A percentile compares a stretch with the other conserved stretches of the same genome.
Conservation (phyloP, 140 eudicot genomes). For the Flaveria floridana region DNA sequence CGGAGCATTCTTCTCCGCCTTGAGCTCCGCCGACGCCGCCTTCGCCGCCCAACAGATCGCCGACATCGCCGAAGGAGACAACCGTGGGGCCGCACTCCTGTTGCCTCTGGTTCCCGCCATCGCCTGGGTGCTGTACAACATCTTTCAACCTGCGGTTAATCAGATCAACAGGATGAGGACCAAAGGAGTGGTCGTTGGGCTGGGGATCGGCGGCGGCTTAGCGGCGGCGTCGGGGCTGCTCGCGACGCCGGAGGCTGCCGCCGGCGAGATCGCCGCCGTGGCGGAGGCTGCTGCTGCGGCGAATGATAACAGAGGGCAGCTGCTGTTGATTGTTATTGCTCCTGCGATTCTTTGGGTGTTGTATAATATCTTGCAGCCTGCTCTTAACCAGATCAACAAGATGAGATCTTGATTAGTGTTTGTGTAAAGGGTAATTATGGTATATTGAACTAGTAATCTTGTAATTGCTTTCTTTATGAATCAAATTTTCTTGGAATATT, state of each 20-base stretch:
- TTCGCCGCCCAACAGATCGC: conserved; percentile 93
- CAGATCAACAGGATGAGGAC: conserved; percentile 79
- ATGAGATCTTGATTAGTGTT: conserved; percentile 51
- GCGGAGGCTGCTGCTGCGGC: conserved; percentile 37
- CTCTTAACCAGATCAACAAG: conserved; percentile 90
- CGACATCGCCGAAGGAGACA: conserved; percentile 87
- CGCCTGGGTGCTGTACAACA: conserved; percentile 89
- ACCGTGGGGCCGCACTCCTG: conserved; percentile 83
- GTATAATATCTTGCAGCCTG: conserved; percentile 93
- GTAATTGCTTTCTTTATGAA: conserved; percentile 25
- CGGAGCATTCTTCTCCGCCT: conserved; percentile 76
- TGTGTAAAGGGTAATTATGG: background rate
- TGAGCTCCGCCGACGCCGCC: conserved; percentile 69
- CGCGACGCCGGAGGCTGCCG: conserved; percentile 59
- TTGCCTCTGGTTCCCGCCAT: conserved; percentile 85
- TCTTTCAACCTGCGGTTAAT: conserved; percentile 83
- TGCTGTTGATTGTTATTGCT: conserved; percentile 69
- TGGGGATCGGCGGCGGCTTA: conserved; percentile 75
- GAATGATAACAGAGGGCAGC: conserved; percentile 70
- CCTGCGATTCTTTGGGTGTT: conserved; percentile 94
- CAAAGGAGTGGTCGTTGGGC: conserved; percentile 67
- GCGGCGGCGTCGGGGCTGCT: conserved; percentile 60
- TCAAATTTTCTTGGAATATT: background rate
- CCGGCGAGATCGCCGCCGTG: conserved; percentile 27
- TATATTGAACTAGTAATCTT: conserved; percentile 25